Conservation (phyloP, 768 basidiomycete genomes). For the Cantharellus anzutake region DNA sequence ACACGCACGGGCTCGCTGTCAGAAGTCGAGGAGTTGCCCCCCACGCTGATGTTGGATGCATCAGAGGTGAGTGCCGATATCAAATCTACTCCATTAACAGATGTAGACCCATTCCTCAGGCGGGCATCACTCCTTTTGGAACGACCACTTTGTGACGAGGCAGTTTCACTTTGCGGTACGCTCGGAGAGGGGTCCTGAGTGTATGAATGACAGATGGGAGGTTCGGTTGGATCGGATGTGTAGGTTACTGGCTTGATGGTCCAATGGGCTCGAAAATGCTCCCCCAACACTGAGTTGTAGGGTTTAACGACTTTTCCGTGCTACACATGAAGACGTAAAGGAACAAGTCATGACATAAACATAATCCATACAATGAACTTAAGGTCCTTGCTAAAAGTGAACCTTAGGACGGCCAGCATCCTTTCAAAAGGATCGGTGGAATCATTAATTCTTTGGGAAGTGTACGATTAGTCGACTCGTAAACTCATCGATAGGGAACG, state of each 20-base stretch:
- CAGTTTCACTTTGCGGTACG: constrained; percentile 4
- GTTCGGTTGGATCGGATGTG: constrained; percentile 26
- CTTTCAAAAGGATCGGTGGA: constrained; percentile 83
- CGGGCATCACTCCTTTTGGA: constrained; percentile 3
- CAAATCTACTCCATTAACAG: constrained; percentile 1
- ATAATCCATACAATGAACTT: constrained; percentile 57
- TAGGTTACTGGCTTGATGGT: constrained; percentile 47
- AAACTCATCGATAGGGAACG: not conserved
- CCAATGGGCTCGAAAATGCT: constrained; percentile 82
- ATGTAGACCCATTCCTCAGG: not conserved
- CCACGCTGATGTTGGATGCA: not conserved
- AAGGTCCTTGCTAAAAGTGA: constrained; percentile 82
- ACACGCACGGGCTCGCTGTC: not conserved
- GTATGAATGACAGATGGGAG: constrained; percentile 17
- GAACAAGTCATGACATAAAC: not conserved
- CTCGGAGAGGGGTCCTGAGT: constrained; percentile 5
- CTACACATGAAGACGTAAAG: constrained; percentile 14
- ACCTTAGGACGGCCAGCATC: constrained; percentile 82
- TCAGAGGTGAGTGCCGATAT: not conserved
- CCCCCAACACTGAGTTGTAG: constrained; percentile 72
- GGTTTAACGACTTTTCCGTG: constrained; percentile 90
- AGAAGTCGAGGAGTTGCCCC: not conserved
- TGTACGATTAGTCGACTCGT: not conserved
- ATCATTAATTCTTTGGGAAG: constrained; percentile 58
- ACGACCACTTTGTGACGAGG: constrained; percentile 5